Evolutionary conservation across 1,284 basidiomycete species (phyloP).

Genomic region (Mrakiaceae sp.): DNA sequence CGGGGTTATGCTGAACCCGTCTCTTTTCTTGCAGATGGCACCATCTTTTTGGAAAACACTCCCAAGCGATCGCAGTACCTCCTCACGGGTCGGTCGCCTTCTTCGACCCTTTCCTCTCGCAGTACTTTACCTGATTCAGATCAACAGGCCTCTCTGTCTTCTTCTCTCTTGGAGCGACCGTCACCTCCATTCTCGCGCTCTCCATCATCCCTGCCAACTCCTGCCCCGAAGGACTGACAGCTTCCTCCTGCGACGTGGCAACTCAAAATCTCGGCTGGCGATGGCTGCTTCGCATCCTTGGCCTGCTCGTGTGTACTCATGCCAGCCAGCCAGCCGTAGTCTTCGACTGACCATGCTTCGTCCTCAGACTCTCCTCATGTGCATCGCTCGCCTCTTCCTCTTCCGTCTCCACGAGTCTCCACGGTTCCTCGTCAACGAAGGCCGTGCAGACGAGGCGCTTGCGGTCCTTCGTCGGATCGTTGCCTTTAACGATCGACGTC

Average conservation of each 20-base stretch:
- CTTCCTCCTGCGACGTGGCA: constrained; percentile 41
- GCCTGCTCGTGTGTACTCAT: constrained; percentile 48
- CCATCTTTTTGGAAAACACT: constrained; percentile 85
- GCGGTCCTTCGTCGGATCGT: constrained; percentile 71
- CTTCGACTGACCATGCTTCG: background rate
- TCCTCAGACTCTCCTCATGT: constrained; percentile 70
- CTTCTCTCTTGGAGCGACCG: constrained; percentile 80
- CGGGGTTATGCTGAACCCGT: constrained; percentile 27
- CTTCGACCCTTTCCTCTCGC: background rate
- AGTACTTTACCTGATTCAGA: constrained; percentile 22
- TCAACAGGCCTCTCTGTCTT: constrained; percentile 90
- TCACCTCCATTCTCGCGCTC: constrained; percentile 67
- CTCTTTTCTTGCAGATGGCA: constrained; percentile 49
- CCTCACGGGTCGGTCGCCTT: background rate
- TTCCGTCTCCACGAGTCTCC: constrained; percentile 90
- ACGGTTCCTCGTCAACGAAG: constrained; percentile 74
- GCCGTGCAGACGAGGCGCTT: constrained; percentile 67
- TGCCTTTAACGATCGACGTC: constrained; percentile 62
- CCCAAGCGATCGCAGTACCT: constrained; percentile 83
- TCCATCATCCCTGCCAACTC: constrained; percentile 64
- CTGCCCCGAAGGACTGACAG: constrained; percentile 40
- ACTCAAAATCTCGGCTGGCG: constrained; percentile 75
- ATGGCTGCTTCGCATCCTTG: constrained; percentile 61
- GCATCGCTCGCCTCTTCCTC: constrained; percentile 70
- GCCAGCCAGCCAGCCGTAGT: background rate